Evolutionary conservation across 768 basidiomycete species (phyloP).

Genomic region (Tubosaeta brunneosetosa): DNA sequence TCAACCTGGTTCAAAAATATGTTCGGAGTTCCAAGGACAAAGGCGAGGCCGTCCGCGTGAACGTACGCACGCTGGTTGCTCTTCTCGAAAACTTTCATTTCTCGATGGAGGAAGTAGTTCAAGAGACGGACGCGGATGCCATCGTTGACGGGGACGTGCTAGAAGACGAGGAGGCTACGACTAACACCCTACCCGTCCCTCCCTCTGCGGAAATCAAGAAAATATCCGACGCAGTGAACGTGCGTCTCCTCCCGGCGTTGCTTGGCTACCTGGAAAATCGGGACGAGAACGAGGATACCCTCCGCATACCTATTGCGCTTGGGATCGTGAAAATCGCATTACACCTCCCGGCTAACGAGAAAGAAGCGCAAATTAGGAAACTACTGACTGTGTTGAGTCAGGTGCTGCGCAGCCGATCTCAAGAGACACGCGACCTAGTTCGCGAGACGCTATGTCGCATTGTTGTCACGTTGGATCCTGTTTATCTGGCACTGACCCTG

Average conservation of each 20-base stretch:
- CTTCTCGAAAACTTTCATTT: slow-evolving; percentile 92
- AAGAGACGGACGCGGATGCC: slow-evolving; percentile 24
- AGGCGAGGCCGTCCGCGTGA: slow-evolving; percentile 69
- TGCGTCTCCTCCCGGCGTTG: slow-evolving; percentile 72
- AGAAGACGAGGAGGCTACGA: slow-evolving; percentile 24
- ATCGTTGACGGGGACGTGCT: slow-evolving; percentile 29
- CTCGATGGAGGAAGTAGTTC: slow-evolving; percentile 60
- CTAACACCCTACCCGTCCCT: slow-evolving; percentile 4
- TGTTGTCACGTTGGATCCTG: slow-evolving; percentile 62
- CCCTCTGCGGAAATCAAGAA: slow-evolving; percentile 22
- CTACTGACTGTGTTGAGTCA: slow-evolving; percentile 85
- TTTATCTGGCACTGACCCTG: slow-evolving; percentile 67
- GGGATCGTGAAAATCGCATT: slow-evolving; percentile 83
- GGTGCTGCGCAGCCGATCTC: slow-evolving; percentile 86
- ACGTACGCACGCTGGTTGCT: slow-evolving; percentile 79
- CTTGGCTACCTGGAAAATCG: slow-evolving; percentile 78
- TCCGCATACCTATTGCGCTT: slow-evolving; percentile 83
- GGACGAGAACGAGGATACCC: slow-evolving; percentile 76
- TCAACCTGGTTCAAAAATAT: slow-evolving; percentile 75
- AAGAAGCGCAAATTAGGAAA: slow-evolving; percentile 65
- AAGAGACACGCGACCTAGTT: slow-evolving; percentile 85
- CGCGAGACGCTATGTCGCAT: slow-evolving; percentile 83
- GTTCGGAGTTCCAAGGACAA: slow-evolving; percentile 64
- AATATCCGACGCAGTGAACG: slow-evolving; percentile 73
- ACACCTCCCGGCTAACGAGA: slow-evolving; percentile 62